Evolutionary conservation across 2,329 filamentous ascomycete genomes (phyloP), one percentile per base, ranked within the genome.

Genomic region (Westerdykella aurantiaca): DNA sequence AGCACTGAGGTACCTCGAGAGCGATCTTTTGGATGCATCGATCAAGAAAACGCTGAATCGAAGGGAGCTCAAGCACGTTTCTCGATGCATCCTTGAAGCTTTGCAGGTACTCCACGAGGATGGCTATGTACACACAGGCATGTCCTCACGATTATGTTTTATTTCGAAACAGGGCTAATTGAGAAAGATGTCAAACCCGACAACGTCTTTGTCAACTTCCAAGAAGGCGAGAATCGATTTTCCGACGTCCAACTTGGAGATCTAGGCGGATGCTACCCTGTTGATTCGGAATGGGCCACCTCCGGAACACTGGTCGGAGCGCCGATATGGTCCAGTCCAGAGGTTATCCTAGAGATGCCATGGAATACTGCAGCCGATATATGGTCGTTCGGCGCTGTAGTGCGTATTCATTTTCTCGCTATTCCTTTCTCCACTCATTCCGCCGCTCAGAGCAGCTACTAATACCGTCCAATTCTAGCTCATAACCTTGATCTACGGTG

Each of bases 321-420:
- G 29, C 49, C 62, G 18, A 64, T 70, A 31, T 71, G 61, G 48
- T 48, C 65, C 44, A 70, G 67, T 41, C 66, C 66, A 43, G 64
- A 70, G 51, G 55, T 62, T 16, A 35, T 55, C 11, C 22, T 58
- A 31, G 50, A 53, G 41, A 9, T 51, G 38, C 46, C 48, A 38
- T 70, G 66, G 65, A 66, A 63, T 37, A 63, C 59, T 33, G 53
- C 67, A 17, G 60, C 64, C 35, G 66, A 70, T 43, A 69, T 71
- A 47, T 71, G 66, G 64, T 70, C 67, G 35, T 68, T 69, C 46
- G 63, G 68, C 34, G 50, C 63, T 38, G 61, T 61, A 48, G 64
- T 64, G 52, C 43, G 61, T 60, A 18, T 12, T 43, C 13, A 34
- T 23, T 29, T 25, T 16, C 18, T 33, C 35, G 31, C 34, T 31